A percentile compares a stretch with the other conserved stretches of the same genome.
Evolutionary conservation across 2,329 filamentous ascomycete genomes (phyloP).

Genomic region (Didymella arachidicola): DNA sequence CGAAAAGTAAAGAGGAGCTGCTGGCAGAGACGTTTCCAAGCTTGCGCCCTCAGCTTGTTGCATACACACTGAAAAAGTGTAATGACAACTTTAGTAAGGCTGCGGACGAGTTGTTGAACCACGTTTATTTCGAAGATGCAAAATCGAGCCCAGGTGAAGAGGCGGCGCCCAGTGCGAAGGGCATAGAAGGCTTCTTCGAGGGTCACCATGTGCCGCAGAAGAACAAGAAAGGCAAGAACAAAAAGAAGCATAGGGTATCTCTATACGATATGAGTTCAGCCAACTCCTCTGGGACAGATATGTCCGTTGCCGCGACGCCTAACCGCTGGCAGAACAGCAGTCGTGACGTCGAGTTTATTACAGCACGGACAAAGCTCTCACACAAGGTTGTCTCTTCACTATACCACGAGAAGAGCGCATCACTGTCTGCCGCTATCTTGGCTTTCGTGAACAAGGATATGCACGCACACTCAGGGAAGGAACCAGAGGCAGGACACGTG

Average conservation of each 20-base stretch:
- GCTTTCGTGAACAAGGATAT: conserved; percentile 61
- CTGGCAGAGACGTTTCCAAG: conserved; percentile 76
- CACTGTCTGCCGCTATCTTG: conserved; percentile 63
- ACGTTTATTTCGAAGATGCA: conserved; percentile 77
- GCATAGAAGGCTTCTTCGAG: conserved; percentile 81
- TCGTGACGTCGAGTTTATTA: conserved; percentile 68
- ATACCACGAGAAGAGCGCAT: conserved; percentile 67
- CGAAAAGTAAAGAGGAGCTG: conserved; percentile 68
- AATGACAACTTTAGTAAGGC: conserved; percentile 72
- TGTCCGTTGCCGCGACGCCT: conserved; percentile 22
- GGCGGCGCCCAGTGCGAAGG: conserved; percentile 61
- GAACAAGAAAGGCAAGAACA: conserved; percentile 56
- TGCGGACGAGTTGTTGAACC: conserved; percentile 81
- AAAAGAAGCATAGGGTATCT: conserved; percentile 45
- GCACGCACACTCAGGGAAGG: conserved; percentile 47
- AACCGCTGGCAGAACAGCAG: conserved; percentile 68
- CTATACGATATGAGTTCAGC: conserved; percentile 33
- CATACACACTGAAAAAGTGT: conserved; percentile 71
- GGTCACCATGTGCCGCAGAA: conserved; percentile 57
- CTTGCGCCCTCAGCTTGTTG: conserved; percentile 71
- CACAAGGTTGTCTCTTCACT: conserved; percentile 60
- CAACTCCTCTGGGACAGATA: conserved; percentile 36
- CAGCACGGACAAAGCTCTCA: conserved; percentile 59
- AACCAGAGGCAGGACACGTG: conserved; percentile 54
- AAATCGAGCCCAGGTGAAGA: conserved; percentile 58